A percentile compares a stretch with the other conserved stretches of the same genome.
These are phyloP conservation scores for Podila clonocystis DNA, from an alignment of 192 early-diverging fungal genomes.

Conservation along the genomic window DNA sequence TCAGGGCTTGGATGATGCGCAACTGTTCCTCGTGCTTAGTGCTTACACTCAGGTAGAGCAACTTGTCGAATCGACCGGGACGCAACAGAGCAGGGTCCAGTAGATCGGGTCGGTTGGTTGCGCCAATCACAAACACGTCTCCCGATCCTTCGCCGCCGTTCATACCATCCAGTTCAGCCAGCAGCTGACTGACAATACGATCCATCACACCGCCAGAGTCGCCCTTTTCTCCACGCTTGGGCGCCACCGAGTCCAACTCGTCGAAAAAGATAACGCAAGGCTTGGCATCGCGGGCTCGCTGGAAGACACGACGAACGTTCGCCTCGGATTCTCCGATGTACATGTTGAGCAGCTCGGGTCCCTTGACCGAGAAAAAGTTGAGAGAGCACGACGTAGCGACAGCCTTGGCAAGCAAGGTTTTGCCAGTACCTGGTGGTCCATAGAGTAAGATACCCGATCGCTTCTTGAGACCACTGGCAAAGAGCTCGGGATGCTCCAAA, in stretches of 20 bases:
- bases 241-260: conserved; percentile 98
- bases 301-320: conserved; percentile 96
- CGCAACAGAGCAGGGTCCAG: conserved; percentile 93
- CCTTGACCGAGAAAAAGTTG: conserved; percentile 99
- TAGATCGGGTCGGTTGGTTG: conserved; percentile 98
- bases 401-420: conserved; percentile 98
- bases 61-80: conserved; percentile 97
- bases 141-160: conserved; percentile 65
- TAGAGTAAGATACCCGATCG: conserved; percentile 94
- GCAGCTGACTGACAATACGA: conserved; percentile 94
- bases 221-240: conserved; percentile 97
- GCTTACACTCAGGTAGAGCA: conserved; percentile 97
- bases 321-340: conserved; percentile 99
- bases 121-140: conserved; percentile 98
- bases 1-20: conserved; percentile 91
- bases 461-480: conserved; percentile 94
- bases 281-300: conserved; percentile 94
- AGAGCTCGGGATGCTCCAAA: conserved; percentile 94
- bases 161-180: conserved; percentile 98
- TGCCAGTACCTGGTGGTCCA: conserved; percentile 98
- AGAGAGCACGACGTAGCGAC: conserved; percentile 97
- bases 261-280: conserved; percentile 99
- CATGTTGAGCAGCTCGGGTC: conserved; percentile 98
- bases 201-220: conserved; percentile 99
- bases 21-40: conserved; percentile 87